Evolutionary conservation across 257 asterid genomes (phyloP), one percentile per base, ranked within the genome.

Genomic region (Nicotiana sylvestris): DNA sequence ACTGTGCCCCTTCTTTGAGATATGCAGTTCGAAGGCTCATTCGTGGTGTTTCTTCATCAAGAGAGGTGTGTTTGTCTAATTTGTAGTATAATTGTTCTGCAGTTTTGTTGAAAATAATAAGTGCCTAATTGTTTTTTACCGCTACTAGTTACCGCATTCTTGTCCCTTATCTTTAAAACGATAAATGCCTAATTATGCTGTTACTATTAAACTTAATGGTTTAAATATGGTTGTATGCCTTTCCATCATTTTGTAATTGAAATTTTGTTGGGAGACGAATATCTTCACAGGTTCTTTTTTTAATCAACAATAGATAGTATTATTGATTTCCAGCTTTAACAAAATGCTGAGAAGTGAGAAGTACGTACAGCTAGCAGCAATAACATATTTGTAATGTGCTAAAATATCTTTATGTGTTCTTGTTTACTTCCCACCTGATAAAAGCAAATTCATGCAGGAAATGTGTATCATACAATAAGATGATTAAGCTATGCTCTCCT

Each of bases 21-120:
- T 94, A 96, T 88, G 98, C 98, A 5, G 90, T 96, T 82, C 90
- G 98, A 86, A 96, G 99, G 91, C 97, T 96, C 61, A 87, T 96
- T 85, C 97, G 98, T 2, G 98, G 99, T 2, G 95, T 96, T 81
- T 94, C 97, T 80, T 96, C 99, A 4, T 92, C 99, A 1, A 93
- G 97, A 89, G 98, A 96, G 99, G 98, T 94, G 77, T 18, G 82
- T 29, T 33, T 18, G 3, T 60, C 27, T 49, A 49, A 25, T 56
- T 49, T 70, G 18, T 74, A 27, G 64, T 61, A 15, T 39, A 15
- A 15, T 15, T 0, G 27, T 51, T 49, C 43, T 13, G 64, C 15
- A 39, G 3, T 32, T 49, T 51, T 76, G 46, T 76, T 51, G 61
- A 49, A 76, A 76, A 15, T 76, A 27, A 15, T 74, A 15, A 15